These are phyloP conservation scores for Candida rishiriensis DNA, from an alignment of 805 yeast species.

Conservation along the genomic window DNA sequence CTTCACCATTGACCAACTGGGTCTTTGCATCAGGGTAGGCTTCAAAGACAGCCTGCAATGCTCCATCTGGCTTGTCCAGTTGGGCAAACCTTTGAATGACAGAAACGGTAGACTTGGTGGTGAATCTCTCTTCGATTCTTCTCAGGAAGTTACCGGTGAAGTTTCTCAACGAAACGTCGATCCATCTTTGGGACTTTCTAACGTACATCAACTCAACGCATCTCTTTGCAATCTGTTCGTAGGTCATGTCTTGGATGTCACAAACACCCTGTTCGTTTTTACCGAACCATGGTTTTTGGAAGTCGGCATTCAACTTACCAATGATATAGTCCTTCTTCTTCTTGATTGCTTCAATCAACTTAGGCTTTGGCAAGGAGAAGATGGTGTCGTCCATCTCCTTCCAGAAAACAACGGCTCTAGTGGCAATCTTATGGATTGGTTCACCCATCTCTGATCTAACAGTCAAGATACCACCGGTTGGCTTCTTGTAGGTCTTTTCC, in stretches of 20 bases:
- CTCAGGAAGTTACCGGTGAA: slow-evolving; percentile 82
- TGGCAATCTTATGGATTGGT: slow-evolving; percentile 97
- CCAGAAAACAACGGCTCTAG: slow-evolving; percentile 97
- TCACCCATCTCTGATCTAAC: slow-evolving; percentile 99
- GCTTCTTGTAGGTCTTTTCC: slow-evolving; percentile 92
- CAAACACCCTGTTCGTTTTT: slow-evolving; percentile 69
- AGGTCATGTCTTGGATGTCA: slow-evolving; percentile 94
- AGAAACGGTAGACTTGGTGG: slow-evolving; percentile 53
- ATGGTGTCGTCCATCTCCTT: slow-evolving; percentile 93
- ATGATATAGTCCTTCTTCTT: slow-evolving; percentile 86
- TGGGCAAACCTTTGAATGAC: slow-evolving; percentile 69
- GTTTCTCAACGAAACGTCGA: slow-evolving; percentile 80
- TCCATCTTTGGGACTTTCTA: slow-evolving; percentile 76
- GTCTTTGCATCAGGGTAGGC: slow-evolving; percentile 70
- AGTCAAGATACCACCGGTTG: slow-evolving; percentile 95
- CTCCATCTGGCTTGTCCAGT: slow-evolving; percentile 61
- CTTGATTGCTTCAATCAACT: slow-evolving; percentile 72
- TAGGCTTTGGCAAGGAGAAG: slow-evolving; percentile 85
- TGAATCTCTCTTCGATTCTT: slow-evolving; percentile 96
- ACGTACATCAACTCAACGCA: slow-evolving; percentile 86
- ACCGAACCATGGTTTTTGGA: slow-evolving; percentile 98
- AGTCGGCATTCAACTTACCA: slow-evolving; percentile 82
- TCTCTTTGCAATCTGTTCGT: slow-evolving; percentile 84
- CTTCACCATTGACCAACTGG: slow-evolving; percentile 92
- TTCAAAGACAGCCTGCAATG: slow-evolving; percentile 54